These are phyloP conservation scores for Aphanoascus verrucosus DNA, from an alignment of 2,329 filamentous ascomycete genomes.

Conservation along the genomic window DNA sequence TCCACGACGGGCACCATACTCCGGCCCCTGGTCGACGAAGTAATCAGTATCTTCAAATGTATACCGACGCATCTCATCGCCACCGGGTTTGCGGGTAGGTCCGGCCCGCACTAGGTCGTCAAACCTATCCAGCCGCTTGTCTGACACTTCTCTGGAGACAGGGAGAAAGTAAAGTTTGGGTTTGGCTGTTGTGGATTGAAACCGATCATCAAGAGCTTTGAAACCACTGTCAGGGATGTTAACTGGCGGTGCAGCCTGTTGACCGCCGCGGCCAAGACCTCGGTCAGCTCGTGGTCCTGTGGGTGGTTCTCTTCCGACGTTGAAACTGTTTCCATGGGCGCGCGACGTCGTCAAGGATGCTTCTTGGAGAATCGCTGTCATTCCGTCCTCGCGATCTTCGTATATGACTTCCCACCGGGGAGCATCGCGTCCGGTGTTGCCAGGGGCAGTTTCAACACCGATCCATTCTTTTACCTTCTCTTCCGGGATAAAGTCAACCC, in stretches of 20 bases:
- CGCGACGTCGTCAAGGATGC: conserved; percentile 14
- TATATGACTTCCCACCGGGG: conserved; percentile 67
- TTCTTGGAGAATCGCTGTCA: conserved; percentile 49
- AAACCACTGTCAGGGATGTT: conserved; percentile 35
- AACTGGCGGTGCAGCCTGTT: conserved; percentile 11
- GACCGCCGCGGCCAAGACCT: conserved; percentile 21
- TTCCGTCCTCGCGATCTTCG: conserved; percentile 45
- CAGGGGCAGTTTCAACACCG: conserved; percentile 49
- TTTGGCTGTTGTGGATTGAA: conserved; percentile 49
- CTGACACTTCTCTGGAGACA: conserved; percentile 53
- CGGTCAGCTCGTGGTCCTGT: conserved; percentile 22
- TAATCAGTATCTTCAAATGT: conserved; percentile 57
- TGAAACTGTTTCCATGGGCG: conserved; percentile 15
- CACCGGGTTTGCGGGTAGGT: conserved; percentile 28
- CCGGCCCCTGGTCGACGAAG: conserved; percentile 62
- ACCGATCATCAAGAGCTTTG: conserved; percentile 50
- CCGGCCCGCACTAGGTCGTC: conserved; percentile 35
- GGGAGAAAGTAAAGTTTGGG: conserved; percentile 57
- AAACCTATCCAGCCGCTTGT: conserved; percentile 53
- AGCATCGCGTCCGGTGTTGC: conserved; percentile 30
- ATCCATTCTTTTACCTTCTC: conserved; percentile 66
- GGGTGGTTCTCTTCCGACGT: conserved; percentile 21
- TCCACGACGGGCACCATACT: conserved; percentile 40
- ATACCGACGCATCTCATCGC: conserved; percentile 56
- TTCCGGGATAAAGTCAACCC: conserved; percentile 80